phyloP scores from a whole-genome alignment of 129 eudicot genomes.

The Helichrysum umbraculigerum region DNA sequence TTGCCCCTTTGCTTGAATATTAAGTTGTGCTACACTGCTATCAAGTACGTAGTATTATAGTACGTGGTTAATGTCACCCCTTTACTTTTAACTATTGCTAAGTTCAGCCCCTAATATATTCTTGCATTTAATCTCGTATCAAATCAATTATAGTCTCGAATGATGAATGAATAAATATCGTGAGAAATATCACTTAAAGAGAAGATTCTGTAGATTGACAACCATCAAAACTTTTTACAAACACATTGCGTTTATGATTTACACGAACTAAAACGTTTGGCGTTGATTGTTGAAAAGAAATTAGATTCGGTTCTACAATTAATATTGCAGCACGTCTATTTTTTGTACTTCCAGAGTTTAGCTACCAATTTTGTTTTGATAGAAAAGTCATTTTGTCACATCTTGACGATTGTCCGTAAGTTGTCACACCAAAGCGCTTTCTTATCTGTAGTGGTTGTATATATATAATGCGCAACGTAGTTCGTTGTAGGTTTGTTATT shows the following conservation, averaged over 20 bases:
- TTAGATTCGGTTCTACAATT: background rate
- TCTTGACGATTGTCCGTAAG: background rate
- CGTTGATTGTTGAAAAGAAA: background rate
- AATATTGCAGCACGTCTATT: background rate
- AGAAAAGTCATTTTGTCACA: background rate
- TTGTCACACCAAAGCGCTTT: too few species aligned
- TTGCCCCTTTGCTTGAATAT: slow-evolving; percentile 69
- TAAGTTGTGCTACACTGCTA: slow-evolving; percentile 44
- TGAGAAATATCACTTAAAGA: slow-evolving; percentile 16
- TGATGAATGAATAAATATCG: slow-evolving; percentile 11
- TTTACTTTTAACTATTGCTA: slow-evolving; percentile 8
- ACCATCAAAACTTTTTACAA: slow-evolving; percentile 18
- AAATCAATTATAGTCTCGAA: background rate
- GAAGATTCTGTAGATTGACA: background rate
- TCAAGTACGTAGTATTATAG: slow-evolving; percentile 6
- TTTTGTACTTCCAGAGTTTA: background rate
- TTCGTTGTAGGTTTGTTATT: too few species aligned
- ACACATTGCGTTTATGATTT: slow-evolving; percentile 5
- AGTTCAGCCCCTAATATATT: slow-evolving; percentile 24
- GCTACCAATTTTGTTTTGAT: background rate
- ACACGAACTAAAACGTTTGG: background rate
- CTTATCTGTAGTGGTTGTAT: too few species aligned
- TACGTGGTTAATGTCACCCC: slow-evolving; percentile 12
- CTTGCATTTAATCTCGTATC: slow-evolving; percentile 23
- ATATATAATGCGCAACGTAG: too few species aligned